Evolutionary conservation across 2,329 filamentous ascomycete genomes (phyloP).

Genomic region (Fulvia fulva): DNA sequence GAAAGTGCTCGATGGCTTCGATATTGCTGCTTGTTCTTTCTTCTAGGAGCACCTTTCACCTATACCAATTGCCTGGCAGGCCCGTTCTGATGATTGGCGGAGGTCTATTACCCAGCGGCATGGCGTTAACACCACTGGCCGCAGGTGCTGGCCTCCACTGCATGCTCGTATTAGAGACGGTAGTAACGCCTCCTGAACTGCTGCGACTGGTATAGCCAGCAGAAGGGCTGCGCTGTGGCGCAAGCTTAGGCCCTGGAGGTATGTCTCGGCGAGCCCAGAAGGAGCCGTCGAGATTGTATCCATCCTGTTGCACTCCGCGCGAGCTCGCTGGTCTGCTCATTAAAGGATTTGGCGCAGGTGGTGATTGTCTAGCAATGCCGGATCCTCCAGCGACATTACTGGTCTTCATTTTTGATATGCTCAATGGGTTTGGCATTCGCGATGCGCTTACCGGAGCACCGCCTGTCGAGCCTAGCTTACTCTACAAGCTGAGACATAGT

Average conservation of each 20-base stretch:
- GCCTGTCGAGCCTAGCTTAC: not conserved
- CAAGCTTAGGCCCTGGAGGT: not conserved
- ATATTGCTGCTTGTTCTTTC: not conserved
- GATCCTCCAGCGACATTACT: not conserved
- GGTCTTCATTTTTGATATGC: not conserved
- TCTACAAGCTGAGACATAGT: slow-evolving; percentile 7
- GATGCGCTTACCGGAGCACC: not conserved
- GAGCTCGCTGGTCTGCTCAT: not conserved
- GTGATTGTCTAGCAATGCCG: not conserved
- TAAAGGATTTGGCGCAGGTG: not conserved
- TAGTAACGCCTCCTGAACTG: not conserved
- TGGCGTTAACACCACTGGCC: not conserved
- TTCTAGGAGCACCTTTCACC: not conserved
- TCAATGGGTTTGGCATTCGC: not conserved
- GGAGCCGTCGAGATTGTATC: not conserved
- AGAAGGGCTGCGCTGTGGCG: not conserved
- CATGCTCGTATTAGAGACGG: slow-evolving; percentile 5
- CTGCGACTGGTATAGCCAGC: not conserved
- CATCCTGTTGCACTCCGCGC: not conserved
- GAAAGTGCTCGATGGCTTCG: not conserved
- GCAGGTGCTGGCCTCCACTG: not conserved
- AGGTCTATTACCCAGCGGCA: not conserved
- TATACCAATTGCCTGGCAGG: slow-evolving; percentile 5
- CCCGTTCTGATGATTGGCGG: slow-evolving; percentile 3
- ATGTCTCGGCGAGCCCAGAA: not conserved